A percentile compares a stretch with the other conserved stretches of the same genome.
Evolutionary conservation across 2,329 filamentous ascomycete genomes (phyloP).

Genomic region (Daldinia eschscholtzii): DNA sequence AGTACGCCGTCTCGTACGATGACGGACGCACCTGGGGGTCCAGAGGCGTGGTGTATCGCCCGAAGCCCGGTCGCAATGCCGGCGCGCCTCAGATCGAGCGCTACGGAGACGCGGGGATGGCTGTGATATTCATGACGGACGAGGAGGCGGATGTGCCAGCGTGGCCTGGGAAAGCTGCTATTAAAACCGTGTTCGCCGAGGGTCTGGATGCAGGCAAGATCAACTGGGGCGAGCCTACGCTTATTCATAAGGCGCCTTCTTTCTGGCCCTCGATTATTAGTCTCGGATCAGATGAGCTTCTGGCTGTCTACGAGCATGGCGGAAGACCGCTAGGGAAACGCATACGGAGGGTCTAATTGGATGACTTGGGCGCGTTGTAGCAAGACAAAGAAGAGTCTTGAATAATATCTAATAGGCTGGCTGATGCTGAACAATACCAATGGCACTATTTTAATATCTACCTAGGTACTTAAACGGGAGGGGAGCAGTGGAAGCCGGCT

Average conservation of each 20-base stretch:
- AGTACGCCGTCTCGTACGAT: slow-evolving; percentile 61
- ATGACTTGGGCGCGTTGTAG: neutral
- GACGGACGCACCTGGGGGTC: slow-evolving; percentile 57
- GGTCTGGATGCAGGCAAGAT: slow-evolving; percentile 53
- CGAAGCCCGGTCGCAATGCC: slow-evolving; percentile 56
- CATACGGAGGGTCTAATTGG: slow-evolving; percentile 23
- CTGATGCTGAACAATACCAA: neutral
- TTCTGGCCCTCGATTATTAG: slow-evolving; percentile 57
- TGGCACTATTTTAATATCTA: neutral
- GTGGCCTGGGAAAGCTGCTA: slow-evolving; percentile 57
- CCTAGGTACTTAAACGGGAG: neutral
- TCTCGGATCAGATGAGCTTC: slow-evolving; percentile 47
- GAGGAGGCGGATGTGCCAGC: slow-evolving; percentile 54
- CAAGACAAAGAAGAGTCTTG: neutral
- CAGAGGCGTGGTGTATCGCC: slow-evolving; percentile 58
- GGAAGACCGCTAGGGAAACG: slow-evolving; percentile 50
- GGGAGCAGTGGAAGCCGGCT: no score
- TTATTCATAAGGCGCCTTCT: slow-evolving; percentile 51
- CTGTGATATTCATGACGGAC: slow-evolving; percentile 62
- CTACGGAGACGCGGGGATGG: slow-evolving; percentile 57
- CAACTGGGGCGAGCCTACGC: slow-evolving; percentile 52
- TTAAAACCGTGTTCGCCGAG: slow-evolving; percentile 57
- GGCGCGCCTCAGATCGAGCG: slow-evolving; percentile 60
- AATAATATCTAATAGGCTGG: slow-evolving; percentile 3
- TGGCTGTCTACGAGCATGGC: slow-evolving; percentile 51